Base-by-base conservation (phyloP, 2,329 filamentous ascomycete genomes). In the Phoma herbarum region DNA sequence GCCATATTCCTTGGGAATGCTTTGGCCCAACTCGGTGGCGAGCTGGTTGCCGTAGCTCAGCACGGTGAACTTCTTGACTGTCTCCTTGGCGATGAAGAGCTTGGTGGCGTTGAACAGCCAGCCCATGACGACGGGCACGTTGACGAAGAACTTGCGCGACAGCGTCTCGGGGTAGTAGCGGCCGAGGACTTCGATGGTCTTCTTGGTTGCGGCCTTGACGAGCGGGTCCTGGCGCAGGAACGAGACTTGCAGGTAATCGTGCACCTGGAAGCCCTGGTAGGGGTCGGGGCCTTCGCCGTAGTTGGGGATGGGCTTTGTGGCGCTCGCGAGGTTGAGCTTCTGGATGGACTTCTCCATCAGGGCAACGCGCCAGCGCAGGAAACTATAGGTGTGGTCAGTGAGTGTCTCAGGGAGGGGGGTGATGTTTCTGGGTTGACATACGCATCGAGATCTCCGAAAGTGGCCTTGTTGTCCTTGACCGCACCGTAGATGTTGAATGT, bases 401-500 rank as follows among this genome's bases (percentile, higher is more conserved):
- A 1, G 6, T 12, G 28, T 14, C 41, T 25, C 26, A 22, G 18
- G 4, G 8, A 35, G n/a, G 4, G n/a, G 18, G 4, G 8, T 26
- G n/a, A 4, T 10, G 7, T 10, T 41, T 4, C 2, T 4, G 9
- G 28, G 12, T 43, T 44, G n/a, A 63, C 53, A 52, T 80, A 96
- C 92, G 90, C 90, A 25, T 93, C 83, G 6, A 93, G 80, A 70
- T 95, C 85, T 4, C 90, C 91, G 81, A 97, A 97, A 0, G 92
- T 96, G 57, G 83, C 82, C 64, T 90, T 86, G 61, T 92, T 87
- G 68, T 92, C 86, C 83, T 95, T 95, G 62, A 93, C 91, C 35
- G 87, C 87, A 14, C 93, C 93, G 74, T 98, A 97, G 71, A 97
- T 88, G 77, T 97, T 97, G 90, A 93, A 97, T 2, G 91, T 95